These are phyloP conservation scores for Podila epigama DNA, from an alignment of 192 early-diverging fungal species.

Conservation along the genomic window DNA sequence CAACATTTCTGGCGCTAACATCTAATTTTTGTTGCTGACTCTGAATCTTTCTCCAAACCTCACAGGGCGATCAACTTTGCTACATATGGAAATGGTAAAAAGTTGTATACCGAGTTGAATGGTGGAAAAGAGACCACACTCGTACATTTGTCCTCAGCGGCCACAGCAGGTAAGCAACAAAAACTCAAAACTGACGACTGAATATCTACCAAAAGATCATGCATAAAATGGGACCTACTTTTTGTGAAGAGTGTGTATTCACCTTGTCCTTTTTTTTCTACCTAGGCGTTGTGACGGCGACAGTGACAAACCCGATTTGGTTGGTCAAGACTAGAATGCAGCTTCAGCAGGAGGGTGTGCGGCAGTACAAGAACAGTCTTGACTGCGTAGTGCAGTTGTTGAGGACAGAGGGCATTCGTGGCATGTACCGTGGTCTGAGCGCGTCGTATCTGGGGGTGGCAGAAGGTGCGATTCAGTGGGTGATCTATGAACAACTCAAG, in stretches of 20 bases:
- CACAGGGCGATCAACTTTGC: constrained; percentile 92
- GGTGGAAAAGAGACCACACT: constrained; percentile 76
- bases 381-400: constrained; percentile 76
- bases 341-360: constrained; percentile 63
- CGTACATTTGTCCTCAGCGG: constrained; percentile 85
- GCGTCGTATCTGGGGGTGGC: constrained; percentile 89
- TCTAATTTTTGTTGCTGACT: not conserved
- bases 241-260: too few species aligned
- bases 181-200: not conserved
- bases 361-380: constrained; percentile 78
- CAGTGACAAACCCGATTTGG: constrained; percentile 97
- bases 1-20: not conserved
- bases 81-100: constrained; percentile 91
- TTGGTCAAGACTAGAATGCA: constrained; percentile 97
- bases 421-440: constrained; percentile 90
- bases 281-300: constrained; percentile 74
- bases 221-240: too few species aligned
- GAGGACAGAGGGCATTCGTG: constrained; percentile 80
- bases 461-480: constrained; percentile 95
- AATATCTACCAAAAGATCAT: too few species aligned
- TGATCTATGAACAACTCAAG: constrained; percentile 95
- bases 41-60: not conserved
- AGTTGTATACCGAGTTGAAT: constrained; percentile 76
- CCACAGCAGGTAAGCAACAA: constrained; percentile 62
- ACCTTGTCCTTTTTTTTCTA: not conserved